Conservation (phyloP, 148 eudicot species). For the Rhododendron mucronatum region DNA sequence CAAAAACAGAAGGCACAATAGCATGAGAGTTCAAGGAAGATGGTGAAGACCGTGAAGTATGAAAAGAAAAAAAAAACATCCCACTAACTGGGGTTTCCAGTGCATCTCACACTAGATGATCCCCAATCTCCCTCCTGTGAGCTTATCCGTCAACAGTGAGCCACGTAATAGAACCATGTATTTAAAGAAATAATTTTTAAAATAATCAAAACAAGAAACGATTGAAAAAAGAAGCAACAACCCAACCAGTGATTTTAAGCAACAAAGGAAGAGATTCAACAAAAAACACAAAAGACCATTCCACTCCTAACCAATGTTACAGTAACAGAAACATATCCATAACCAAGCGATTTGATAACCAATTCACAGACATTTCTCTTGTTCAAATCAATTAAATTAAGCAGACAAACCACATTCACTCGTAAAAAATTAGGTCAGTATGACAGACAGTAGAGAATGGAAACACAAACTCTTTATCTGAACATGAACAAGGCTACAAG, state of each 20-base stretch:
- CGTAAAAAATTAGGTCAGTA: background rate
- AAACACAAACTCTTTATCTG: background rate
- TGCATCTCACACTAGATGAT: background rate
- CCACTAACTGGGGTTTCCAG: background rate
- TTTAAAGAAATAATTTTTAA: background rate
- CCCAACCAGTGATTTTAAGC: background rate
- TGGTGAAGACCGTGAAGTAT: background rate
- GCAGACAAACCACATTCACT: background rate
- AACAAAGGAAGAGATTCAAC: background rate
- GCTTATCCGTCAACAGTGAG: background rate
- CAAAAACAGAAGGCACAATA: conserved; percentile 11
- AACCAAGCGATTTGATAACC: background rate
- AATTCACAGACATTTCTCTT: background rate
- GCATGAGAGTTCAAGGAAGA: background rate
- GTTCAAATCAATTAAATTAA: background rate
- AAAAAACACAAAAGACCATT: background rate
- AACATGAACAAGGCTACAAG: background rate
- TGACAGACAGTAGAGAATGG: background rate
- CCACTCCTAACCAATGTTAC: background rate
- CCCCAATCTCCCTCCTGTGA: background rate
- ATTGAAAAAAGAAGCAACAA: background rate
- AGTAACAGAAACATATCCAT: background rate
- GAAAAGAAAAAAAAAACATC: background rate
- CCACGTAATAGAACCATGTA: background rate
- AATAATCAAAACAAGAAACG: background rate